Evolutionary conservation across 495 filamentous ascomycete species (phyloP).

Genomic region (Talaromyces trachyspermus): DNA sequence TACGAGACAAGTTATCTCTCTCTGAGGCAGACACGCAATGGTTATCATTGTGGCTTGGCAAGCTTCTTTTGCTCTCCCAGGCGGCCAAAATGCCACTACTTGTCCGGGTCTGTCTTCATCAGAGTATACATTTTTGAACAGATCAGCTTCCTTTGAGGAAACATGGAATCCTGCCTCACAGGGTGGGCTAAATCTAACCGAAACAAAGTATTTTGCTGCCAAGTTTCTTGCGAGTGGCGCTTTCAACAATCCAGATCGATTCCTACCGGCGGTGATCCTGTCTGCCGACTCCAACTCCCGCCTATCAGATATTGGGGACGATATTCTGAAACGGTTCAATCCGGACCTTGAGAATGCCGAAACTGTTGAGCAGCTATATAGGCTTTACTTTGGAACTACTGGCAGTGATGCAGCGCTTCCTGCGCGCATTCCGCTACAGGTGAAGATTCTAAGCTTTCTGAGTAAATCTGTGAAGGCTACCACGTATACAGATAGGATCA

Average conservation of each 20-base stretch:
- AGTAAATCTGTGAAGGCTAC: slow-evolving; percentile 68
- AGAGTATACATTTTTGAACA: slow-evolving; percentile 67
- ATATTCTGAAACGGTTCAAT: slow-evolving; percentile 68
- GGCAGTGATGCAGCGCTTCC: slow-evolving; percentile 37
- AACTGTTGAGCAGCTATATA: slow-evolving; percentile 57
- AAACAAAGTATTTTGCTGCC: slow-evolving; percentile 59
- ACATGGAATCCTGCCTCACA: slow-evolving; percentile 56
- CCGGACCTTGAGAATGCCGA: slow-evolving; percentile 60
- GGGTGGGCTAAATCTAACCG: slow-evolving; percentile 56
- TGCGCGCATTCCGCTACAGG: slow-evolving; percentile 62
- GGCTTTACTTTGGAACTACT: slow-evolving; percentile 54
- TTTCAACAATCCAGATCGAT: slow-evolving; percentile 71
- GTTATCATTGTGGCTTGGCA: slow-evolving; percentile 69
- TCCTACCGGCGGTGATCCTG: slow-evolving; percentile 76
- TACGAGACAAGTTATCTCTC: slow-evolving; percentile 62
- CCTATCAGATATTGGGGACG: slow-evolving; percentile 73
- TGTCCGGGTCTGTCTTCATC: slow-evolving; percentile 63
- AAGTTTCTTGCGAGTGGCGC: slow-evolving; percentile 75
- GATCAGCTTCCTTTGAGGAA: slow-evolving; percentile 49
- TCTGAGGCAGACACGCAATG: slow-evolving; percentile 63
- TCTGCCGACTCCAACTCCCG: slow-evolving; percentile 75
- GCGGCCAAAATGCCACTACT: slow-evolving; percentile 30
- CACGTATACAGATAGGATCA: slow-evolving; percentile 54
- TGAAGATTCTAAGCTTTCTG: slow-evolving; percentile 63
- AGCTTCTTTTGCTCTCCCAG: slow-evolving; percentile 64